These are phyloP conservation scores for Rhodotorula glutinis DNA, from an alignment of 1,284 basidiomycete genomes.

Conservation along the genomic window DNA sequence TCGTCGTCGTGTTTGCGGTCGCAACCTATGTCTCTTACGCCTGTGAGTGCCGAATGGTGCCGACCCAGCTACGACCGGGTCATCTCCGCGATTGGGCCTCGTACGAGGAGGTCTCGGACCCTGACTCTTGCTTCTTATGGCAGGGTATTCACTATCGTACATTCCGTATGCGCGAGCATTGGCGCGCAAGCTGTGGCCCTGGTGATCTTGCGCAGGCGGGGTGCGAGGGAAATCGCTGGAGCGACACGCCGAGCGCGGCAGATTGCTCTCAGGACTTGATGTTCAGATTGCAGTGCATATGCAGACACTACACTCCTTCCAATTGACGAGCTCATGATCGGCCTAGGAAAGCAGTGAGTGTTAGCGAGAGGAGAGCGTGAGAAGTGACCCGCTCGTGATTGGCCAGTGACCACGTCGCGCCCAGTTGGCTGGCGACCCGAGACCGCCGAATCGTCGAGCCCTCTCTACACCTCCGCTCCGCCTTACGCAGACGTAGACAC, in stretches of 20 bases:
- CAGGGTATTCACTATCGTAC: conserved; percentile 54
- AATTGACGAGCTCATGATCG: no score
- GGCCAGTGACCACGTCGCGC: no score
- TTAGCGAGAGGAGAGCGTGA: no score
- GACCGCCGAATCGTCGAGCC: neutral
- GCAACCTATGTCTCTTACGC: conserved; percentile 48
- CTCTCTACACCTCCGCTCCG: neutral
- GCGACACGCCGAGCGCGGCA: neutral
- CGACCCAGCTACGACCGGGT: neutral
- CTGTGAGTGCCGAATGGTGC: conserved; percentile 41
- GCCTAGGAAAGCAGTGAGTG: no score
- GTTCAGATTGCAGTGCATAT: no score
- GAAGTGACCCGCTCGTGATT: no score
- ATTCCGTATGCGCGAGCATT: conserved; percentile 72
- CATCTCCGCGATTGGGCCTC: no score
- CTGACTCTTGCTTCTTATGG: conserved; percentile 44
- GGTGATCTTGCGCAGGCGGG: neutral
- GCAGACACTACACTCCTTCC: no score
- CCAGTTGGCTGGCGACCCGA: no score
- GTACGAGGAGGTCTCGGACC: no score
- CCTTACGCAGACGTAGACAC: neutral
- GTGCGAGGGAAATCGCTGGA: no score
- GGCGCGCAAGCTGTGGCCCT: conserved; percentile 28
- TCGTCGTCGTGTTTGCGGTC: conserved; percentile 40
- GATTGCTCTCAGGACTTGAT: neutral